A percentile compares a stretch with the other conserved stretches of the same genome.
Conservation (phyloP, 495 filamentous ascomycete genomes). For the Xylaria castorea region DNA sequence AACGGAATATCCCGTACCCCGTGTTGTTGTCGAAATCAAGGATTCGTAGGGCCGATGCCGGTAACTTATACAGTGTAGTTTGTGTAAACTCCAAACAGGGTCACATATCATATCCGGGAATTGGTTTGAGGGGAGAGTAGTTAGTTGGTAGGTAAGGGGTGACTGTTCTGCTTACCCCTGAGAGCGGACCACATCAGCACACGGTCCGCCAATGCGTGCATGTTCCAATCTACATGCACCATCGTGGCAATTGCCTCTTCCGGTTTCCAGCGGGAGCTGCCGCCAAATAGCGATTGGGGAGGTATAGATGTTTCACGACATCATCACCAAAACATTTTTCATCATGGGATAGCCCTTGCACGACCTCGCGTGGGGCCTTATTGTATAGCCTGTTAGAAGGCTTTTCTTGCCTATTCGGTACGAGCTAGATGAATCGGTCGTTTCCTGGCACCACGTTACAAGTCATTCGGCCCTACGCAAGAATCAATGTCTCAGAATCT, state of each 20-base stretch:
- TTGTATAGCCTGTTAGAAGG: not conserved
- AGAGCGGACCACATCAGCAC: not conserved
- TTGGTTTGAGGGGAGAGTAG: not conserved
- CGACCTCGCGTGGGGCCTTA: not conserved
- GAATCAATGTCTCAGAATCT: conserved; percentile 22
- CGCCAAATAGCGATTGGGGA: conserved; percentile 14
- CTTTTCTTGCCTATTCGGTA: not conserved
- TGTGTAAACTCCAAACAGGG: not conserved
- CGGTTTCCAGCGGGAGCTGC: conserved; percentile 20
- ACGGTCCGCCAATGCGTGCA: conserved; percentile 20
- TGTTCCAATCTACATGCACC: not conserved
- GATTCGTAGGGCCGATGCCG: conserved; percentile 17
- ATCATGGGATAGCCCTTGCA: conserved; percentile 12
- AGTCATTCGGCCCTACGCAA: conserved; percentile 25
- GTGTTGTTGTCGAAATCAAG: conserved; percentile 5
- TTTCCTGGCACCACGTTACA: conserved; percentile 9
- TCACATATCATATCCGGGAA: not conserved
- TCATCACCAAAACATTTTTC: conserved; percentile 4
- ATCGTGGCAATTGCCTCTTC: conserved; percentile 12
- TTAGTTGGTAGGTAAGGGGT: conserved; percentile 8
- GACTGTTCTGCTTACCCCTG: not conserved
- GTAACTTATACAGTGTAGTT: conserved; percentile 7
- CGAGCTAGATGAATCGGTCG: conserved; percentile 2
- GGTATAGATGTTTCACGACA: conserved; percentile 5
- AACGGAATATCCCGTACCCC: conserved; percentile 11